Evolutionary conservation across 192 early-diverging fungal species (phyloP).

Genomic region (Allomyces javanicus): DNA sequence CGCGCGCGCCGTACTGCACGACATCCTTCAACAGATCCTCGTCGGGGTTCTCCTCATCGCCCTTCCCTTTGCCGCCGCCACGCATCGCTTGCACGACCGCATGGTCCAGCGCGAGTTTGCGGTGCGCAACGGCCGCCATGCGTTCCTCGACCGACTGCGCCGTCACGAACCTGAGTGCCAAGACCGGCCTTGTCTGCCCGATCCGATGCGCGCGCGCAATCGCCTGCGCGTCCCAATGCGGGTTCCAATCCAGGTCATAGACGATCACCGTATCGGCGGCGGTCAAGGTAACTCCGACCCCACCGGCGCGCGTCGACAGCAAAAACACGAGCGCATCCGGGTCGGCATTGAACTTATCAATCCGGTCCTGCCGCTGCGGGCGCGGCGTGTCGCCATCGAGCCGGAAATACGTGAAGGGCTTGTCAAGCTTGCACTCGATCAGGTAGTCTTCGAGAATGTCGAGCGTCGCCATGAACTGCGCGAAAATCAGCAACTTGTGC

Average conservation of each 20-base stretch:
- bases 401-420: background rate
- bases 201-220: constrained; percentile 53
- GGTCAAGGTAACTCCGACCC: constrained; percentile 49
- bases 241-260: constrained; percentile 55
- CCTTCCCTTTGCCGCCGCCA: background rate
- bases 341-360: constrained; percentile 43
- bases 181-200: constrained; percentile 43
- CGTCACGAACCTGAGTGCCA: constrained; percentile 1
- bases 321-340: constrained; percentile 44
- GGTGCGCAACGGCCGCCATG: background rate
- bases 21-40: background rate
- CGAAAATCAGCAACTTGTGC: constrained; percentile 60
- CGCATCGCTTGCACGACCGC: background rate
- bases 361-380: constrained; percentile 25
- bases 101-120: background rate
- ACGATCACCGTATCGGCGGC: constrained; percentile 58
- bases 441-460: constrained; percentile 64
- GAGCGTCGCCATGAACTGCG: constrained; percentile 64
- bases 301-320: constrained; percentile 54
- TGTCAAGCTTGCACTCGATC: constrained; percentile 5
- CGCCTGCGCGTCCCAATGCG: constrained; percentile 50
- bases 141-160: background rate
- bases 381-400: constrained; percentile 38
- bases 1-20: background rate
- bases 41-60: background rate